Base-by-base conservation (phyloP, 352 stramenopile genomes). In the Phytopythium mirpurense region DNA sequence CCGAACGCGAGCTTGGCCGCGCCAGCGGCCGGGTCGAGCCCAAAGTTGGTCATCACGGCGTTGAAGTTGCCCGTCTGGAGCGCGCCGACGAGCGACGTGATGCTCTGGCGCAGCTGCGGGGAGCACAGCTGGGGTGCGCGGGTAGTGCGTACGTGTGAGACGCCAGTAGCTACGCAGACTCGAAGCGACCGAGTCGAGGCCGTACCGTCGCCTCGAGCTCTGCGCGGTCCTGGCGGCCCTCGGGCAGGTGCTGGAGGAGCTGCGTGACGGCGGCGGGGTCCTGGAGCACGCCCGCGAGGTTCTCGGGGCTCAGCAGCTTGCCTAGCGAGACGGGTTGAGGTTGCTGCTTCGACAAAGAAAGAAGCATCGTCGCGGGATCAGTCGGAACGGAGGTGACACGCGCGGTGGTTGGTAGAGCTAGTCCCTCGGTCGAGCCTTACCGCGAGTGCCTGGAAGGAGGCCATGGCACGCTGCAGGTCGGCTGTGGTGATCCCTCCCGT, bases 11-110 rank as follows among this genome's bases (percentile, higher is more conserved):
- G 74, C 54, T 96, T 90, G 40, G 56, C 67, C 29, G 83, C 83
- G 23, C 88, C 87, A 32, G 84, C 87, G 11, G 73, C 51, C 24
- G 83, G 71, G 45, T 96, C 73, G 35, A 98, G 67, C 3, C 83
- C 86, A 54, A 97, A 97, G 60, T 96, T 97, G 42, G 83, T 71
- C 62, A 97, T 72, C 34, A 97, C 79, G 12, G 79, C 72, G 64
- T 95, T 95, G 52, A 90, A 96, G 56, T 97, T 97, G 49, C 90
- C 84, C 0, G 84, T 91, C 57, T 96, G 80, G 35, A 97, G 62
- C 40, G 86, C 90, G 24, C 60, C 77, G 42, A 84, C 78, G 24
- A 97, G 77, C 37, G 83, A 90, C 24, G 65, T 74, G n/a, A 97
- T 77, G 57, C 85, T 90, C 57, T 97, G 90, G 29, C 86, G 86